Percentiles rank a stretch among this genome's conserved stretches.
Evolutionary conservation across 1,139 yeast genomes (phyloP).

Genomic region (Hansenula anomala): DNA sequence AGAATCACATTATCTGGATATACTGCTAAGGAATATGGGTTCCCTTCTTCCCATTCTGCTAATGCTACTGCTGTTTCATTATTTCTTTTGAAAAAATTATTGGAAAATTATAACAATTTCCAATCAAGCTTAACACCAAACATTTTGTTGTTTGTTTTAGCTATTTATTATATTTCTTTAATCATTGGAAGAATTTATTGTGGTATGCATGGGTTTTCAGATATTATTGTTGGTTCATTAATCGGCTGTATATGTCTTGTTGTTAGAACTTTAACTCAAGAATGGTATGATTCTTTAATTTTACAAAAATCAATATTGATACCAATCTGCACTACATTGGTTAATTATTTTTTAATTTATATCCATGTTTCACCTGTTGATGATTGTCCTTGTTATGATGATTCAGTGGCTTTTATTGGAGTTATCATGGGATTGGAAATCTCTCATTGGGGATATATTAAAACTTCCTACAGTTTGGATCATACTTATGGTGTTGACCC

Average conservation of each 20-base stretch:
- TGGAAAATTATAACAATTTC: constrained; percentile 7
- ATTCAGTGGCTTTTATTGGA: constrained; percentile 89
- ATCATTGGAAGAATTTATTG: constrained; percentile 84
- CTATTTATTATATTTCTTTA: constrained; percentile 58
- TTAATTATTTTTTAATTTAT: constrained; percentile 50
- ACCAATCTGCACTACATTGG: constrained; percentile 35
- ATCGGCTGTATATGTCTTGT: constrained; percentile 53
- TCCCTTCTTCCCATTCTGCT: constrained; percentile 90
- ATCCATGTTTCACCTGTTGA: constrained; percentile 85
- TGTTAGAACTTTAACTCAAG: constrained; percentile 35
- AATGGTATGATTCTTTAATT: constrained; percentile 22
- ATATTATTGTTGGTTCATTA: constrained; percentile 58
- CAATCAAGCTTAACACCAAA: background rate
- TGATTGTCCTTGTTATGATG: constrained; percentile 95
- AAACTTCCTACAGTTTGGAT: constrained; percentile 25
- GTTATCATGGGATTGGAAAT: constrained; percentile 72
- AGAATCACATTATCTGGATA: constrained; percentile 85
- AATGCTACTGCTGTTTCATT: constrained; percentile 82
- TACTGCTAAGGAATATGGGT: constrained; percentile 91
- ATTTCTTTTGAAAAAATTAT: constrained; percentile 29
- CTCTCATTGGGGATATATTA: constrained; percentile 17
- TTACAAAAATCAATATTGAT: constrained; percentile 24
- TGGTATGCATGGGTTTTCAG: constrained; percentile 96
- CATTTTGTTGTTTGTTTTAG: background rate
- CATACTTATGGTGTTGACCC: constrained; percentile 8